Conservation (phyloP, 2,329 filamentous ascomycete species). For the Grosmannia serpens region DNA sequence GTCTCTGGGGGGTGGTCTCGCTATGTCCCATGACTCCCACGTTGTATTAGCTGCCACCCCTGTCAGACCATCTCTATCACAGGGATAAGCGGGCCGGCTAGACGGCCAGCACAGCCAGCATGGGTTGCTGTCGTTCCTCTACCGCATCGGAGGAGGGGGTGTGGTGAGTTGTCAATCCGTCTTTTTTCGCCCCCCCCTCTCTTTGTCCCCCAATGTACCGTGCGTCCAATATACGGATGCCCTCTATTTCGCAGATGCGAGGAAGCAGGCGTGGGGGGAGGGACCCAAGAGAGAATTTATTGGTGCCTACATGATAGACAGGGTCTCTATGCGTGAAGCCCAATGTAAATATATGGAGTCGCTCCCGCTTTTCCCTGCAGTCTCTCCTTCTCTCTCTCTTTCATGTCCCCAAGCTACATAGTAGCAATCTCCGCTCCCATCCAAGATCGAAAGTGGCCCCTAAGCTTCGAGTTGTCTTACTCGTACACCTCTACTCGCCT, state of each 20-base stretch:
- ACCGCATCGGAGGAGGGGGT: not conserved
- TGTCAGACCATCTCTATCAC: slow-evolving; percentile 1
- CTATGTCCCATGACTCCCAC: not conserved
- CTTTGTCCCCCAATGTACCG: not conserved
- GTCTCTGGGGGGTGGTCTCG: not conserved
- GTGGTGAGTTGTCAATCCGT: not conserved
- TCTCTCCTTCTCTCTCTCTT: not conserved
- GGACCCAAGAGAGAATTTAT: not conserved
- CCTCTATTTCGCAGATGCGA: not conserved
- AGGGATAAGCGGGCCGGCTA: not conserved
- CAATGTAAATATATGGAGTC: not conserved
- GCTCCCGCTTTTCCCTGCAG: not conserved
- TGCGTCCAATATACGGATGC: not conserved
- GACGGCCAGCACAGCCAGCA: not conserved
- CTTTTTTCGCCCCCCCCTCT: not conserved
- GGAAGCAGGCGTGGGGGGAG: not conserved
- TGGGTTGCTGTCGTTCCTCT: not conserved
- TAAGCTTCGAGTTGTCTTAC: not conserved
- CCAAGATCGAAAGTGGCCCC: not conserved
- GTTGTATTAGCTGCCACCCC: not conserved
- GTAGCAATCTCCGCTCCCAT: not conserved
- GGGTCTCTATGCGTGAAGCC: not conserved
- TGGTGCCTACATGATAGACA: not conserved
- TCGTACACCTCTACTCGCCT: too few species aligned
- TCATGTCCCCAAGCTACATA: too few species aligned